Conservation (phyloP, 352 stramenopile species). For the Pythium rishiriense region DNA sequence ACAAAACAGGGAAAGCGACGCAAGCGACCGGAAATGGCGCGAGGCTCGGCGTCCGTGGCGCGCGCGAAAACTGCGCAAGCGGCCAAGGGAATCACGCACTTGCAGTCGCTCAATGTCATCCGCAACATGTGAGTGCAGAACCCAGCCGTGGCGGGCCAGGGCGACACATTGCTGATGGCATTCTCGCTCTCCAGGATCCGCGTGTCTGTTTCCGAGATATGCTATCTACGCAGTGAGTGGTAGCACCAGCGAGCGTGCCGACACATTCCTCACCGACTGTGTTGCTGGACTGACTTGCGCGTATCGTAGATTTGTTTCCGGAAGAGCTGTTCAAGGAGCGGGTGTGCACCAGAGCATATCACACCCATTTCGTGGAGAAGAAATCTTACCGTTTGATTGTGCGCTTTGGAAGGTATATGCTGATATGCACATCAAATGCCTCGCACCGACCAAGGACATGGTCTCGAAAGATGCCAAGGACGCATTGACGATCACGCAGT, state of each 20-base stretch:
- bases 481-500: constrained; percentile 34
- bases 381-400: neutral
- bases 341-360: too few species aligned
- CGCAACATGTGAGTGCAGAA: constrained; percentile 37
- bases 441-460: constrained; percentile 32
- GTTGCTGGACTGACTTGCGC: neutral
- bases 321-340: constrained; percentile 37
- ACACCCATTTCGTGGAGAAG: too few species aligned
- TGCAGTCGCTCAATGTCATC: constrained; percentile 47
- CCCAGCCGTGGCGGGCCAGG: neutral
- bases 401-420: constrained; percentile 30
- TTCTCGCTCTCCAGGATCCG: constrained; percentile 32
- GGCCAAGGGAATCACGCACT: constrained; percentile 28
- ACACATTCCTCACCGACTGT: too few species aligned
- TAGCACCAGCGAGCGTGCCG: neutral
- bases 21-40: neutral
- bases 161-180: neutral
- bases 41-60: neutral
- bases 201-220: constrained; percentile 47
- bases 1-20: neutral
- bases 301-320: constrained; percentile 38
- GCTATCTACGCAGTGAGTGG: constrained; percentile 40
- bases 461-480: constrained; percentile 26
- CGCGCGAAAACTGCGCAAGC: constrained; percentile 20
- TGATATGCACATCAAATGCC: constrained; percentile 44